phyloP scores from a whole-genome alignment of 306 rosid genomes.

The Fragaria iinumae region DNA sequence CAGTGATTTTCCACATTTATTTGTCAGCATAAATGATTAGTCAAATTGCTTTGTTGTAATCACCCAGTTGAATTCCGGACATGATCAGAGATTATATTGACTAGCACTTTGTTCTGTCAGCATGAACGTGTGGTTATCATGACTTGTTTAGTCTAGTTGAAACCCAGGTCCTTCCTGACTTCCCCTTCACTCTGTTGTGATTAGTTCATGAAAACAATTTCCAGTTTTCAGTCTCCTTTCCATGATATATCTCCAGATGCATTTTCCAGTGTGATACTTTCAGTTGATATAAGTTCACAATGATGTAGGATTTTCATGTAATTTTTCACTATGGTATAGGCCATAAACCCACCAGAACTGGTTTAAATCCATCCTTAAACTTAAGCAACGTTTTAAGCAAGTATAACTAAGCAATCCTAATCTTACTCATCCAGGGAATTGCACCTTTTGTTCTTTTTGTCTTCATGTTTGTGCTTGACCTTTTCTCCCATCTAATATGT shows the following conservation, averaged over 20 bases:
- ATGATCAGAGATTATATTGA: background rate
- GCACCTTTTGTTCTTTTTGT: background rate
- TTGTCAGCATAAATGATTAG: background rate
- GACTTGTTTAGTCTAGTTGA: background rate
- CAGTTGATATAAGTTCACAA: background rate
- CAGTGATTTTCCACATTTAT: background rate
- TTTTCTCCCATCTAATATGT: background rate
- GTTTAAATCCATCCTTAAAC: background rate
- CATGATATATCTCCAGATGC: background rate
- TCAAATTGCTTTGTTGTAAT: background rate
- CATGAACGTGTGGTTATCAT: background rate
- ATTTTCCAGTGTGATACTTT: background rate
- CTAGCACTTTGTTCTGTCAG: background rate
- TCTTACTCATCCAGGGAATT: background rate
- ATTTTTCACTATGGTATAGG: background rate
- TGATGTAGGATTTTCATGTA: background rate
- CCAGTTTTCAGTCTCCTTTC: background rate
- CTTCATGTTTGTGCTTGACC: background rate
- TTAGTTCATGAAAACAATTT: background rate
- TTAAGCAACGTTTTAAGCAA: background rate
- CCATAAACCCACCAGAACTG: background rate
- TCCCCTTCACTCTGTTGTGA: background rate
- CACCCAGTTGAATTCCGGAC: background rate
- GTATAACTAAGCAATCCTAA: background rate
- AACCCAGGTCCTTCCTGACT: background rate